phyloP scores from a whole-genome alignment of 257 asterid species.

The Nicotiana undulata region DNA sequence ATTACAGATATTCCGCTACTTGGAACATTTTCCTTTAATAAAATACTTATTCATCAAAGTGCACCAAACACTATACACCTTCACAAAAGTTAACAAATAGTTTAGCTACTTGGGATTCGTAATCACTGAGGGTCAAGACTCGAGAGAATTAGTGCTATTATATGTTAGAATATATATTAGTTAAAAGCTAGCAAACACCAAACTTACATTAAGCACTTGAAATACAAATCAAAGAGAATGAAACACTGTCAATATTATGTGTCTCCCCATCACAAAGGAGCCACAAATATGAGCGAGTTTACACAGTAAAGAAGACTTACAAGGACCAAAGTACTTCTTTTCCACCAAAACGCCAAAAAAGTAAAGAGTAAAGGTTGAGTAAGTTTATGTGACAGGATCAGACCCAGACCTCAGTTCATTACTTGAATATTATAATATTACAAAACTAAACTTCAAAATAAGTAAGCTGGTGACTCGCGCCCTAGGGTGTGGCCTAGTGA shows the following conservation, averaged over 20 bases:
- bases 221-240: background rate
- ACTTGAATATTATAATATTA: background rate
- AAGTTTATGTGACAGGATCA: background rate
- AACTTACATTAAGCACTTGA: background rate
- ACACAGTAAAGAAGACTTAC: background rate
- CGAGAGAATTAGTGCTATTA: background rate
- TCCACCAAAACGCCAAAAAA: background rate
- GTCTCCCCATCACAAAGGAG: background rate
- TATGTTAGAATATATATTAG: background rate
- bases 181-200: background rate
- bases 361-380: background rate
- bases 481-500: too few relatives aligned
- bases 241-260: background rate
- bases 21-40: background rate
- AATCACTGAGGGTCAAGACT: background rate
- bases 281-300: background rate
- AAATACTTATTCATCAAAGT: background rate
- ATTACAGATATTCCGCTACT: background rate
- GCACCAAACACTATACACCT: constrained; percentile 2
- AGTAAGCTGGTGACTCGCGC: background rate
- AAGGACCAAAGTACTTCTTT: background rate
- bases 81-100: background rate
- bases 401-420: background rate
- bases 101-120: background rate
- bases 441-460: background rate